Percentiles rank a stretch among this genome's conserved stretches.
phyloP scores from a whole-genome alignment of 2,329 filamentous ascomycete genomes.

The Immersiporthe knoxdaviesiana region DNA sequence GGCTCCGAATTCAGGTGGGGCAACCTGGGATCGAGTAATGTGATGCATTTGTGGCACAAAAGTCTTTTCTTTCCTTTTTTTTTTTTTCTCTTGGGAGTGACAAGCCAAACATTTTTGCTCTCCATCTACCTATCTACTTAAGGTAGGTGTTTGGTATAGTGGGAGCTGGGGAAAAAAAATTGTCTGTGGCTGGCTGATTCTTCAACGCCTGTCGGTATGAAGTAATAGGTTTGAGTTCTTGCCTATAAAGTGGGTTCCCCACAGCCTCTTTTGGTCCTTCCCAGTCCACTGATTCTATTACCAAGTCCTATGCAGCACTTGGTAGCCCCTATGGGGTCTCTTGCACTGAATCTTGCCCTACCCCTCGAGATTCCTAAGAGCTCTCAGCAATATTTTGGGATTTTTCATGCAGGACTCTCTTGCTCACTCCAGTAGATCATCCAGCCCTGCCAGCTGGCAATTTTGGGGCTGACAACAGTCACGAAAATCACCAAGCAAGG shows the following conservation, averaged over 20 bases:
- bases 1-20: background rate
- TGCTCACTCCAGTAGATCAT: background rate
- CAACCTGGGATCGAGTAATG: background rate
- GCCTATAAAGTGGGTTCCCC: background rate
- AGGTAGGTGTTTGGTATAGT: no score
- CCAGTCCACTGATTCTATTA: background rate
- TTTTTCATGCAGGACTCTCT: background rate
- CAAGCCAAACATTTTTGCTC: background rate
- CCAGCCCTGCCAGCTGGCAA: conserved; percentile 3
- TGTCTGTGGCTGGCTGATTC: background rate
- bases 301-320: background rate
- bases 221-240: background rate
- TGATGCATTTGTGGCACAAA: background rate
- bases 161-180: background rate
- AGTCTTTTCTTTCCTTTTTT: background rate
- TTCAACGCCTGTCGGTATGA: background rate
- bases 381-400: background rate
- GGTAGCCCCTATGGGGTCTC: background rate
- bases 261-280: background rate
- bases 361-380: background rate
- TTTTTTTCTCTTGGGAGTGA: background rate
- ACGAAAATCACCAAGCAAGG: conserved; percentile 6
- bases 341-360: background rate
- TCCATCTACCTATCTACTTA: background rate
- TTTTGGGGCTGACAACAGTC: background rate